phyloP scores from a whole-genome alignment of 2,329 filamentous ascomycete genomes.

The Epichloe sibirici region DNA sequence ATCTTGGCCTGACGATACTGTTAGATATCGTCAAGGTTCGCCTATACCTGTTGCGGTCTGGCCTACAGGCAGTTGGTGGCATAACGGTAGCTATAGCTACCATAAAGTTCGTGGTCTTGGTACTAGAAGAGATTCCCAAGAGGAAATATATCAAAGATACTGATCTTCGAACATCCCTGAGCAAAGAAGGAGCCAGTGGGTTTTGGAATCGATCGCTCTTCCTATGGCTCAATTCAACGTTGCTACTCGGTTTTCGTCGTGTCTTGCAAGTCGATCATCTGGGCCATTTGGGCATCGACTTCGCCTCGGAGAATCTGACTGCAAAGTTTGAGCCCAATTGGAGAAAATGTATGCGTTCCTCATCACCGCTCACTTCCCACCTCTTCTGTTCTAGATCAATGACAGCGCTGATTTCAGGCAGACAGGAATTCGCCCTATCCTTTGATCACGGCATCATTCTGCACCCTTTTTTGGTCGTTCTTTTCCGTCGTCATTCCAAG shows the following conservation, averaged over 20 bases:
- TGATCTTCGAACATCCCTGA: not conserved
- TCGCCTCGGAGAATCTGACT: not conserved
- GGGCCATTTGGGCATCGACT: conserved; percentile 2
- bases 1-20: conserved; percentile 26
- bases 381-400: not conserved
- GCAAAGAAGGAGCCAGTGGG: conserved; percentile 13
- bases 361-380: not conserved
- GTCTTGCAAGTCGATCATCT: conserved; percentile 20
- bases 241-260: conserved; percentile 19
- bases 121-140: conserved; percentile 22
- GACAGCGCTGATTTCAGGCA: not conserved
- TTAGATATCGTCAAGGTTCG: conserved; percentile 27
- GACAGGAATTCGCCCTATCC: not conserved
- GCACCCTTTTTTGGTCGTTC: conserved; percentile 8
- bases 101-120: conserved; percentile 21
- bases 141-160: not conserved
- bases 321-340: not conserved
- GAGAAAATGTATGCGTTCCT: not conserved
- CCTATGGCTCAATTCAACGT: conserved; percentile 17
- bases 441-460: conserved; percentile 6
- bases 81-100: conserved; percentile 18
- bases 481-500: conserved; percentile 16
- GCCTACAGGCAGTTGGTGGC: not conserved
- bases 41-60: conserved; percentile 11
- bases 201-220: conserved; percentile 14